Evolutionary conservation across 148 eudicot genomes (phyloP), one percentile per base, ranked within the genome.

Genomic region (Diospyros kaki): DNA sequence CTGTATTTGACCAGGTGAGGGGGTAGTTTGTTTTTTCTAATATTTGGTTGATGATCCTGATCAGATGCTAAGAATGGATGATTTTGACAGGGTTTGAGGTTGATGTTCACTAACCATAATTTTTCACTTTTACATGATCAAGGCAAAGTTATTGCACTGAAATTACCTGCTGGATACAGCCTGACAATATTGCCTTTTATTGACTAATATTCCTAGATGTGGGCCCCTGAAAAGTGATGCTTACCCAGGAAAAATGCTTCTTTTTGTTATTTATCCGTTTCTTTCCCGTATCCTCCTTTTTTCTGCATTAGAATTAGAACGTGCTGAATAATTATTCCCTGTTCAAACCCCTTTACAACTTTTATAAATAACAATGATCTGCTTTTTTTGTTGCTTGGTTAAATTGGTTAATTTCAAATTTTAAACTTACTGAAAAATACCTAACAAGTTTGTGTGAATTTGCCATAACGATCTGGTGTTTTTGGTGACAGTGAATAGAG

Each of bases 401-500:
- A 18, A 38, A 56, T 56, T 56, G 6, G n/a, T 65, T 5, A n/a
- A 71, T 6, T n/a, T 43, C 14, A 58, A 8, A 15, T 28, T 28
- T 28, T 28, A 28, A 28, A 28, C 28, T 28, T 28, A 28, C 28
- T 51, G 5, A 28, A 18, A 43, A 45, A 43, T 45, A 18, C 14
- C 5, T 9, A 41, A 66, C 10, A 11, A 59, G 48, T n/a, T 11
- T 67, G 45, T 43, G 58, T 58, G 66, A 12, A 5, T 53, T 0
- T n/a, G 45, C 7, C 14, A 46, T 4, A 3, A 4, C 42, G 17
- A 52, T 3, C 54, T 5, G 14, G 64, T 41, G 15, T 54, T 2
- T 17, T 50, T 66, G 54, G 48, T 77, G 58, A 71, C 90, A 86
- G 90, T 42, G 4, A 81, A 73, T 46, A 78, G 90, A 77, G 88